These are phyloP conservation scores for Microsporum canis DNA, from an alignment of 2,329 filamentous ascomycete genomes.

Conservation along the genomic window DNA sequence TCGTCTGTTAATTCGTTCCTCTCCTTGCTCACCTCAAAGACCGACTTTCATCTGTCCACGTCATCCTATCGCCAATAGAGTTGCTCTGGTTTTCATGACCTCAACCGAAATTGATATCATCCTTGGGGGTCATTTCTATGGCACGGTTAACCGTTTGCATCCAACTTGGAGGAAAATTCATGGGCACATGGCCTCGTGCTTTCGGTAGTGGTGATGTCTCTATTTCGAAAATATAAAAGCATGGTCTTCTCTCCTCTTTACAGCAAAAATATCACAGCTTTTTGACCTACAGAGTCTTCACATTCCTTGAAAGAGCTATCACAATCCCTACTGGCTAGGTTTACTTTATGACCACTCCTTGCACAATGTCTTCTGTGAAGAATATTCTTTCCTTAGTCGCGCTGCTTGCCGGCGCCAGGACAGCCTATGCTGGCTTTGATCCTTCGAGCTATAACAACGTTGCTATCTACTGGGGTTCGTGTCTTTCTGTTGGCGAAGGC, in stretches of 20 bases:
- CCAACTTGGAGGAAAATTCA: neutral
- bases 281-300: neutral
- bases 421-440: conserved; percentile 33
- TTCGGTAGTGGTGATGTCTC: neutral
- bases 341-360: neutral
- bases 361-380: conserved; percentile 21
- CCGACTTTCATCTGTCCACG: neutral
- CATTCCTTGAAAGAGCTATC: neutral
- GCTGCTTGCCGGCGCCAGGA: conserved; percentile 21
- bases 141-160: neutral
- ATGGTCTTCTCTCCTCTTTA: neutral
- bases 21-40: neutral
- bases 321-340: neutral
- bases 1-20: neutral
- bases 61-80: neutral
- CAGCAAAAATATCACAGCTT: neutral
- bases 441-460: conserved; percentile 43
- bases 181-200: neutral
- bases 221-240: neutral
- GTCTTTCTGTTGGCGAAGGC: neutral
- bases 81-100: neutral
- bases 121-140: neutral
- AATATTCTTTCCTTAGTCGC: conserved; percentile 19
- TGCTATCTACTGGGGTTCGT: conserved; percentile 54
- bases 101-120: neutral